Evolutionary conservation across 2,329 filamentous ascomycete species (phyloP), one percentile per base, ranked within the genome.

Genomic region (Claviceps africana): DNA sequence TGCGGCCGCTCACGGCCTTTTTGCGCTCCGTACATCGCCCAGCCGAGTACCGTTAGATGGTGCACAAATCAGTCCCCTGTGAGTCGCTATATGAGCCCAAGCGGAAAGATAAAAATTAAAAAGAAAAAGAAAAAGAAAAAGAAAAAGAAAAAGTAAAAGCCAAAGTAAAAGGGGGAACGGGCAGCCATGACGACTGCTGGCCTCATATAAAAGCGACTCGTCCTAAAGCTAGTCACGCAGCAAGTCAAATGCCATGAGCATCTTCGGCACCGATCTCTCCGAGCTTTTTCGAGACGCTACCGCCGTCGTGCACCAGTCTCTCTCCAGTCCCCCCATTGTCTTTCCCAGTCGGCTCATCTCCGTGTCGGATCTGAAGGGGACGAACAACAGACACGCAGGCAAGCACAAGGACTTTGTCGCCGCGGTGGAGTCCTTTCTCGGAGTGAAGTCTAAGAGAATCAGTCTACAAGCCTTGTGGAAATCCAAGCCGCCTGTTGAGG

Each of bases 1-100:
- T 37, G 55, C 52, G 1, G 54, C 63, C 0, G 56, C 61, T 4
- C 55, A 61, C 4, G 66, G 67, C 0, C 33, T 67, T 4, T 68
- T 65, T 43, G 60, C 67, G 1, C 54, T 69, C 1, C 58, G 60
- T 1, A 54, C 55, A 3, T 58, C 64, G 10, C 19, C 49, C 1
- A 53, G 48, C 4, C 49, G 37, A 4, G n/a, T 56, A 15, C 49
- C 62, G 0, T 37, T 56, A 3, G 49, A 54, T 5, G 58, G 55
- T 6, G 48, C 58, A 3, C 44, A 47, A 2, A 50, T 49, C 10
- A 53, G 54, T 21, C 62, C 61, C 2, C 52, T 51, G 64, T 62
- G 56, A 55, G 59, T 44, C 11, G 25, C n/a, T n/a, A 15, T 17
- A 8, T 28, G 17, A 4, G 22, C 8, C n/a, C n/a, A n/a, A n/a